Evolutionary conservation across 306 rosid species (phyloP), one percentile per base, ranked within the genome.

Genomic region (Prunus mongolica): DNA sequence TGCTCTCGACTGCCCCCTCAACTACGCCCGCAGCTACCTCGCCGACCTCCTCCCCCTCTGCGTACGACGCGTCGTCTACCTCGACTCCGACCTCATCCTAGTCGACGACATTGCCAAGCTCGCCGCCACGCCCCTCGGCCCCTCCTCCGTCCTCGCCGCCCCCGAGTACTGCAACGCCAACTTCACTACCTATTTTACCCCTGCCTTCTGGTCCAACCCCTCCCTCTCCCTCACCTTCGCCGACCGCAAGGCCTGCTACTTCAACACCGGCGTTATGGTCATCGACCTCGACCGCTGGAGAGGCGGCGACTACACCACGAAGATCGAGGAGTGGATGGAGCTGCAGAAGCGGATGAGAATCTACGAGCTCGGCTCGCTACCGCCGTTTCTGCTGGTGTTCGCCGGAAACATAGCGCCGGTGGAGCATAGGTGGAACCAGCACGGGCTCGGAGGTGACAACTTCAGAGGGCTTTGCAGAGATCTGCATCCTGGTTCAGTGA

Each of bases 241-340:
- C 0, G 54, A 89, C 62, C 80, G 96, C 6, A 72, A 58, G 3
- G 85, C 98, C 0, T 93, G 97, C 24, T 93, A 93, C 60, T 93
- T 93, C 79, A 93, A 93, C 78, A 93, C 98, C 3, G 98, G 98
- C 15, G 98, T 93, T 51, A 93, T 93, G 98, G 93, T 93, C 69
- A 91, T 93, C 71, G 90, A 93, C 83, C 87, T 93, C 2, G 84
- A 73, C 15, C 75, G 93, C 19, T 93, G 98, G 98, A 65, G 98
- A 0, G 76, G 30, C 5, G 92, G 96, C 0, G 93, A 87, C 45
- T 89, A 83, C 74, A 93, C 96, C 0, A 22, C 24, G 0, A 87
- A 83, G 72, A 91, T 93, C 8, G 98, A 93, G 77, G 96, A 89
- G 18, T 93, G 98, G 98, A 93, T 93, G 98, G 92, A 89, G 73